Evolutionary conservation across 106 monocot species (phyloP).

Genomic region (Dendrobium officinale): DNA sequence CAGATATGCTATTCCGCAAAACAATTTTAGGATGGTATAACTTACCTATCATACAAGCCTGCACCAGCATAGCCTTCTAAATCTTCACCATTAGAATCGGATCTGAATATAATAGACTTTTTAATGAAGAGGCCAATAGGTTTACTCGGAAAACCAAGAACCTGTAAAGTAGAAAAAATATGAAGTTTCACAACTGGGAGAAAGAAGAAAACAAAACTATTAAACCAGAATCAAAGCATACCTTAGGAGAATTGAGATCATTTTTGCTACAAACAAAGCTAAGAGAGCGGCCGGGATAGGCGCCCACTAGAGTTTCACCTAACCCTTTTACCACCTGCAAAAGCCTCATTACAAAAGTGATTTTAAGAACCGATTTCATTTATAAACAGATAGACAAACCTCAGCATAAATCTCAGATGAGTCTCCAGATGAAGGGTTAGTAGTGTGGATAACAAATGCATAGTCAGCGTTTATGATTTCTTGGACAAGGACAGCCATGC

Average conservation of each 20-base stretch:
- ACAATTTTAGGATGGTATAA: not conserved
- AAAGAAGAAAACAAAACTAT: not conserved
- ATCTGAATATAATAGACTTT: conserved; percentile 81
- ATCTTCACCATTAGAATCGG: conserved; percentile 97
- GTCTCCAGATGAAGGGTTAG: conserved; percentile 83
- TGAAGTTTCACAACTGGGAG: not conserved
- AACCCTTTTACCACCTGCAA: conserved; percentile 87
- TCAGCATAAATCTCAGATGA: conserved; percentile 93
- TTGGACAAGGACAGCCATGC: conserved; percentile 98
- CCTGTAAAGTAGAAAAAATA: conserved; percentile 23
- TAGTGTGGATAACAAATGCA: conserved; percentile 96
- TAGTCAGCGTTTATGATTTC: conserved; percentile 93
- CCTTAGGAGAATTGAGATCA: conserved; percentile 70
- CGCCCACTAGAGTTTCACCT: conserved; percentile 96
- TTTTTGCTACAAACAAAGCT: conserved; percentile 81
- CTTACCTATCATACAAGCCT: conserved; percentile 90
- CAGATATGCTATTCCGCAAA: no score
- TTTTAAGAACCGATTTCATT: not conserved
- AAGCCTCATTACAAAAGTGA: not conserved
- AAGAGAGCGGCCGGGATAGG: conserved; percentile 91
- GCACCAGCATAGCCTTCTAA: conserved; percentile 98
- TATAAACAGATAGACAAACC: conserved; percentile 23
- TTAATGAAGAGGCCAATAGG: conserved; percentile 85
- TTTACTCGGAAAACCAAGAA: conserved; percentile 91
- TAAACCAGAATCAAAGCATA: conserved; percentile 8